Percentiles rank a stretch among this genome's conserved stretches.
Conservation (phyloP, 2,329 filamentous ascomycete genomes). For the Chrysosporium queenslandicum region DNA sequence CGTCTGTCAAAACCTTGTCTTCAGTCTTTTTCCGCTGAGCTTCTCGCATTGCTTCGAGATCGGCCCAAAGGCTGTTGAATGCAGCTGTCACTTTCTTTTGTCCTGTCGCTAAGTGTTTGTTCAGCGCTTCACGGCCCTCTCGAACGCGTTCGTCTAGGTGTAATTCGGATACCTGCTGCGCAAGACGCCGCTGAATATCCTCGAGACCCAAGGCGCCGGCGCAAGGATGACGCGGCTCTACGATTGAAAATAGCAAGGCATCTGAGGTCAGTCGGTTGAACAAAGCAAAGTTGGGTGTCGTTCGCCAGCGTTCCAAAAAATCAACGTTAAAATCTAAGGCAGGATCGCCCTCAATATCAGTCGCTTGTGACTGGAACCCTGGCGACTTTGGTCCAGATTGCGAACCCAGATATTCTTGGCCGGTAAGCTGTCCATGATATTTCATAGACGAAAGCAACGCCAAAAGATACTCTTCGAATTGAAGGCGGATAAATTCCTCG, state of each 20-base stretch:
- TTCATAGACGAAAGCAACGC: slow-evolving; percentile 81
- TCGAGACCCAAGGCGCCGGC: slow-evolving; percentile 88
- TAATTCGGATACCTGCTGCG: slow-evolving; percentile 85
- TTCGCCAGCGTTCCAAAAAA: slow-evolving; percentile 78
- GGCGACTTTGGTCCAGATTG: slow-evolving; percentile 28
- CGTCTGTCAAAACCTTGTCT: slow-evolving; percentile 25
- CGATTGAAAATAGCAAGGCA: slow-evolving; percentile 83
- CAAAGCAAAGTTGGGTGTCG: slow-evolving; percentile 82
- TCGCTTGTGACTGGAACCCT: slow-evolving; percentile 44
- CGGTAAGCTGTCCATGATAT: slow-evolving; percentile 58
- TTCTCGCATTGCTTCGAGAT: slow-evolving; percentile 74
- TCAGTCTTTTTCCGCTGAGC: slow-evolving; percentile 50
- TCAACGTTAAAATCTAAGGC: slow-evolving; percentile 71
- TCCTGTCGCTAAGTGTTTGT: slow-evolving; percentile 79
- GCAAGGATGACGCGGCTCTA: slow-evolving; percentile 85
- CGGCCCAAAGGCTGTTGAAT: slow-evolving; percentile 79
- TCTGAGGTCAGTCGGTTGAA: slow-evolving; percentile 69
- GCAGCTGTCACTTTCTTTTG: slow-evolving; percentile 78
- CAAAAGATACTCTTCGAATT: slow-evolving; percentile 94
- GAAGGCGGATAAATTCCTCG: slow-evolving; percentile 92
- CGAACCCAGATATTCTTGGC: slow-evolving; percentile 19
- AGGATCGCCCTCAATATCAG: slow-evolving; percentile 69
- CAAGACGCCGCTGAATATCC: slow-evolving; percentile 80
- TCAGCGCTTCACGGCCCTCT: slow-evolving; percentile 70
- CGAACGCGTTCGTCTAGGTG: slow-evolving; percentile 86